Percentiles rank a stretch among this genome's conserved stretches.
Evolutionary conservation across 805 yeast genomes (phyloP).

Genomic region (Hanseniaspora taiwanica): DNA sequence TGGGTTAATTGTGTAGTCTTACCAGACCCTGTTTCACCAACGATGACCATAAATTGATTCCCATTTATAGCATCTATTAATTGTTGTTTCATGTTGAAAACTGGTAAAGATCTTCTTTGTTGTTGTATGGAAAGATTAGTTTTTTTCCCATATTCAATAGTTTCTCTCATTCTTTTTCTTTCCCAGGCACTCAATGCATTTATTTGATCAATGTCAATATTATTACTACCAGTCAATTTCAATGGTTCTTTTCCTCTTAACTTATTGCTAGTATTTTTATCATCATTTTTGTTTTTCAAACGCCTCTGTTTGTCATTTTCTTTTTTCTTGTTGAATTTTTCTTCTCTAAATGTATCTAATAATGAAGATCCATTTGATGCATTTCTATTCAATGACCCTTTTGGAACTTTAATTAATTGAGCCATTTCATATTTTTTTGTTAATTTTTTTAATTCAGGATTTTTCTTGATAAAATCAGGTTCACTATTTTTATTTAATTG

Average conservation of each 20-base stretch:
- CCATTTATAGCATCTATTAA: constrained; percentile 45
- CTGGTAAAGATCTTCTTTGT: constrained; percentile 59
- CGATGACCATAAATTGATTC: constrained; percentile 60
- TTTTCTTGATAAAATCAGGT: constrained; percentile 51
- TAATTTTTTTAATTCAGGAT: constrained; percentile 2
- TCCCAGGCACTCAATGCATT: constrained; percentile 21
- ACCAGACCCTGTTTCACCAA: constrained; percentile 88
- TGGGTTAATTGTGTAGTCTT: constrained; percentile 90
- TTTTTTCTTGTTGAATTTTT: constrained; percentile 35
- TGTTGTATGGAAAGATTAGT: constrained; percentile 33
- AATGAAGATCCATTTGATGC: constrained; percentile 64
- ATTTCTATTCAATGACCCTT: constrained; percentile 63
- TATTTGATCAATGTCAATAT: neutral
- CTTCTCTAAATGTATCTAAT: constrained; percentile 52
- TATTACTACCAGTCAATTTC: constrained; percentile 9
- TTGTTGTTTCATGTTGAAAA: constrained; percentile 45
- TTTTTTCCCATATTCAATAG: constrained; percentile 25
- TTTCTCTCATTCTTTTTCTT: constrained; percentile 17
- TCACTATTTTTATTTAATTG: constrained; percentile 50
- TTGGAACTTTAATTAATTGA: constrained; percentile 54
- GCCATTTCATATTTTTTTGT: constrained; percentile 35
- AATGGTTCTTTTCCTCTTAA: constrained; percentile 9
- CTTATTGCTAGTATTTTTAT: constrained; percentile 21
- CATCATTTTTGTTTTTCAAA: constrained; percentile 28
- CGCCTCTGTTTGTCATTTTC: constrained; percentile 24